Evolutionary conservation across 495 filamentous ascomycete genomes (phyloP).

Genomic region (Trichoderma erinaceum): DNA sequence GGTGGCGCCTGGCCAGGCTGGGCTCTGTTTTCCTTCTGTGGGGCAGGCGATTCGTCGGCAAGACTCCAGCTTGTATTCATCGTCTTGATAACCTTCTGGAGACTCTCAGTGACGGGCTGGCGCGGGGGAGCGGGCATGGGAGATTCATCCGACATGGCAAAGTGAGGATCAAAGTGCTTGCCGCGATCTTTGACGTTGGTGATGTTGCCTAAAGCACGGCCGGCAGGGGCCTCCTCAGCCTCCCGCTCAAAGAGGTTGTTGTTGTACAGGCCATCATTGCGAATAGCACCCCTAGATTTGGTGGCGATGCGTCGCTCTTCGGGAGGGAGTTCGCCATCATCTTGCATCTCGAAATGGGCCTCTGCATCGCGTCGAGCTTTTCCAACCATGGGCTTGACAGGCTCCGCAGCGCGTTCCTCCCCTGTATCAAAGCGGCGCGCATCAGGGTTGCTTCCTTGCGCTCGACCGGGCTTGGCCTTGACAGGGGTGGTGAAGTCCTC

Average conservation of each 20-base stretch:
- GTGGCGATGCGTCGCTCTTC: slow-evolving; percentile 25
- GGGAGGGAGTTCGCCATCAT: slow-evolving; percentile 34
- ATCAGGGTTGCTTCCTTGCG: slow-evolving; percentile 33
- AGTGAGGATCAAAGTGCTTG: slow-evolving; percentile 71
- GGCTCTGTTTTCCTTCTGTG: slow-evolving; percentile 41
- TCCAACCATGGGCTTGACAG: slow-evolving; percentile 48
- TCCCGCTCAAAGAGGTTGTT: slow-evolving; percentile 54
- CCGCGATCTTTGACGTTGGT: slow-evolving; percentile 60
- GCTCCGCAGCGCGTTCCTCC: slow-evolving; percentile 51
- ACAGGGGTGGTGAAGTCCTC: slow-evolving; percentile 77
- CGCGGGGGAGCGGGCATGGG: slow-evolving; percentile 33
- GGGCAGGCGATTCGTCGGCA: slow-evolving; percentile 55
- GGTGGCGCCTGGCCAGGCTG: slow-evolving; percentile 16
- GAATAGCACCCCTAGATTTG: slow-evolving; percentile 42
- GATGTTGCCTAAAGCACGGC: slow-evolving; percentile 47
- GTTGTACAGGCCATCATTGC: slow-evolving; percentile 69
- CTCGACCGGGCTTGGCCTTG: slow-evolving; percentile 50
- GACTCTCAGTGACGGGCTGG: slow-evolving; percentile 39
- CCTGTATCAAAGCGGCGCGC: slow-evolving; percentile 57
- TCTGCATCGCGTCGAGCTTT: slow-evolving; percentile 74
- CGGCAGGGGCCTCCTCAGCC: slow-evolving; percentile 28
- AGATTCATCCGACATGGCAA: slow-evolving; percentile 58
- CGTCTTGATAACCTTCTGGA: slow-evolving; percentile 56
- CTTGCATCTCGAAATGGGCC: slow-evolving; percentile 68
- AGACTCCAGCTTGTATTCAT: slow-evolving; percentile 61